phyloP scores from a whole-genome alignment of 306 rosid species.

The Inga laurina region DNA sequence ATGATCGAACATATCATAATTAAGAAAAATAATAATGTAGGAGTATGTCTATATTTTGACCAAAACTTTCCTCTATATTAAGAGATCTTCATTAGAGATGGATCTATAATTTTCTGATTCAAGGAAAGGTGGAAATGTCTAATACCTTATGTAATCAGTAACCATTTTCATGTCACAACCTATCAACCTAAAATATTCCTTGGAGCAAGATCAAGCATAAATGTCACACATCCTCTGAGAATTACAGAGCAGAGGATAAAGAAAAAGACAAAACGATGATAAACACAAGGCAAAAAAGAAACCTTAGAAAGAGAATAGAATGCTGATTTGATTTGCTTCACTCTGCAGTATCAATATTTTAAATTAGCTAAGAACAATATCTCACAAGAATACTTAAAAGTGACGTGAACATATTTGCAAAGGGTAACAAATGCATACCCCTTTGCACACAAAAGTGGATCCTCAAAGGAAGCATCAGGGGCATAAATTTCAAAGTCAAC shows the following conservation, averaged over 20 bases:
- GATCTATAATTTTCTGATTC: constrained; percentile 9
- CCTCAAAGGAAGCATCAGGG: constrained; percentile 77
- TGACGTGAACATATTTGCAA: not conserved
- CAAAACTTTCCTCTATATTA: not conserved
- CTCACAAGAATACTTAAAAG: not conserved
- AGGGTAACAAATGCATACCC: constrained; percentile 49
- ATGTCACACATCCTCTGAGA: not conserved
- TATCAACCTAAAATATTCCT: constrained; percentile 1
- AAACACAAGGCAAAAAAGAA: constrained; percentile 12
- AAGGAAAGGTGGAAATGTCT: not conserved
- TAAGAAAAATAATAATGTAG: not conserved
- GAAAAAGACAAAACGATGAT: not conserved
- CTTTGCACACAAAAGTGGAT: constrained; percentile 74
- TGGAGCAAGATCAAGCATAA: not conserved
- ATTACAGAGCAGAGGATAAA: constrained; percentile 4
- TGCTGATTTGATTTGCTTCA: constrained; percentile 89
- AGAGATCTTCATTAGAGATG: not conserved
- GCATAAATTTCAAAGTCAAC: constrained; percentile 74
- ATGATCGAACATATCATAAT: not conserved
- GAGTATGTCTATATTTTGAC: not conserved
- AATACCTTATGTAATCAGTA: not conserved
- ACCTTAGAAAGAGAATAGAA: constrained; percentile 83
- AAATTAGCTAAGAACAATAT: not conserved
- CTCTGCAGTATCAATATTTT: constrained; percentile 45
- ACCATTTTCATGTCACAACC: not conserved